A percentile compares a stretch with the other conserved stretches of the same genome.
These are phyloP conservation scores for Cercospora canescens DNA, from an alignment of 2,329 filamentous ascomycete species.

Conservation along the genomic window DNA sequence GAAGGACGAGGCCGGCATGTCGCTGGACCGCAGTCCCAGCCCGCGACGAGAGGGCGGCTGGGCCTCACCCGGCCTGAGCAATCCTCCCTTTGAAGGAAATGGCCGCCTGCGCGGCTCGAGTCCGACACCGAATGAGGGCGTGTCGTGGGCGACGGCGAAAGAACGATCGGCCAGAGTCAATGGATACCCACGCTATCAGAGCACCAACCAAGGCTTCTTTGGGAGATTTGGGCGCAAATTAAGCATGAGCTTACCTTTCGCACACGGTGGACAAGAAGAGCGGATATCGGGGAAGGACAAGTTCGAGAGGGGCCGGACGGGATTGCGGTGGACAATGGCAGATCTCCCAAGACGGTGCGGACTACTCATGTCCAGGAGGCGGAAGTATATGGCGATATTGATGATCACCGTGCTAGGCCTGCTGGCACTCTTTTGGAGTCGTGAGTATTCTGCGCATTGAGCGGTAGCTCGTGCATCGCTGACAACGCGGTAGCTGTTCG, in stretches of 20 bases:
- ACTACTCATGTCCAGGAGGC: constrained; percentile 31
- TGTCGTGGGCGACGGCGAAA: constrained; percentile 82
- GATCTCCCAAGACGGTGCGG: constrained; percentile 30
- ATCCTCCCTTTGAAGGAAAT: constrained; percentile 51
- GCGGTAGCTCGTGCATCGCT: background rate
- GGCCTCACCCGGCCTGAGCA: constrained; percentile 75
- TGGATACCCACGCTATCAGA: constrained; percentile 72
- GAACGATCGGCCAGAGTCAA: constrained; percentile 72
- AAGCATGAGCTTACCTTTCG: constrained; percentile 74
- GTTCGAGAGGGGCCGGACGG: constrained; percentile 53
- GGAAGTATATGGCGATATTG: constrained; percentile 31
- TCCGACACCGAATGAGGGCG: constrained; percentile 50
- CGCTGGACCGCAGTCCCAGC: constrained; percentile 82
- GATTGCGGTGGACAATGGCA: constrained; percentile 10
- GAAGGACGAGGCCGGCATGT: constrained; percentile 58
- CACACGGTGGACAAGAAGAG: constrained; percentile 47
- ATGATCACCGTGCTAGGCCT: constrained; percentile 26
- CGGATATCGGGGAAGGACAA: constrained; percentile 77
- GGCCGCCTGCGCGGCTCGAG: constrained; percentile 66
- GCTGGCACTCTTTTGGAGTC: constrained; percentile 28
- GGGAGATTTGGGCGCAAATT: constrained; percentile 78
- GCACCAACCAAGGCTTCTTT: constrained; percentile 84
- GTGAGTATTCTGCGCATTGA: constrained; percentile 22
- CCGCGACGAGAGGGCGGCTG: constrained; percentile 83
- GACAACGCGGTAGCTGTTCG: constrained; percentile 51